Base-by-base conservation (phyloP, 208 protist species). In the Leishmania martiniquensis region DNA sequence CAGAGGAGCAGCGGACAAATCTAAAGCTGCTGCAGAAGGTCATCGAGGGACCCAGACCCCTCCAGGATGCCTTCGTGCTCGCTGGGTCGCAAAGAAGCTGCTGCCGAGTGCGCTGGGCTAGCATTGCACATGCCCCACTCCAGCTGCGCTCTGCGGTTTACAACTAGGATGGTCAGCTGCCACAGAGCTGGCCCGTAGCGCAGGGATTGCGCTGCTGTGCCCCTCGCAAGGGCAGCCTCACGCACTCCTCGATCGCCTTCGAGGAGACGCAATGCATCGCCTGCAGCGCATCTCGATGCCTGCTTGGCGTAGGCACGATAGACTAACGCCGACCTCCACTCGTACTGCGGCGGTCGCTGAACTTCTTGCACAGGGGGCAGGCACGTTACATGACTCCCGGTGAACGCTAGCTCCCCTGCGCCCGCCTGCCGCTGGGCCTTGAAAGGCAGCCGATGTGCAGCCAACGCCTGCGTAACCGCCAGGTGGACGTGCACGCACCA, bases 331-430 rank as follows among this genome's bases (percentile, higher is more conserved):
- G 79, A 78, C 42, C 12, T 69, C 79, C 79, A 83, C 45, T 75
- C 79, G 44, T 83, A 71, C 68, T 83, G 79, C 7, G 79, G 39
- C 7, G 79, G 72, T 15, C 79, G 79, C 17, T 32, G 74, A 25
- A 47, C 79, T 29, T 67, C 79, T 3, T 25, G 29, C 0, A 76
- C 67, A n/a, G 62, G 45, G 17, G 79, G 79, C 67, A 83, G 51
- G 25, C 74, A 76, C 1, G 51, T 72, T 12, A 76, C 59, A 10
- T 78, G 74, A 12, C 29, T 39, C 45, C 22, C 68, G 6, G 59
- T 51, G 22, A 47, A 65, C 4, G 25, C 20, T 0, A 62, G 37
- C 10, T 39, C 54, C 34, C 12, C 10, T 47, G 65, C 47, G 25
- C 65, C 65, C 32, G 42, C 22, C 0, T 47, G 42, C 42, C n/a